Base-by-base conservation (phyloP, 2,329 filamentous ascomycete species). In the Penicillium sp. region DNA sequence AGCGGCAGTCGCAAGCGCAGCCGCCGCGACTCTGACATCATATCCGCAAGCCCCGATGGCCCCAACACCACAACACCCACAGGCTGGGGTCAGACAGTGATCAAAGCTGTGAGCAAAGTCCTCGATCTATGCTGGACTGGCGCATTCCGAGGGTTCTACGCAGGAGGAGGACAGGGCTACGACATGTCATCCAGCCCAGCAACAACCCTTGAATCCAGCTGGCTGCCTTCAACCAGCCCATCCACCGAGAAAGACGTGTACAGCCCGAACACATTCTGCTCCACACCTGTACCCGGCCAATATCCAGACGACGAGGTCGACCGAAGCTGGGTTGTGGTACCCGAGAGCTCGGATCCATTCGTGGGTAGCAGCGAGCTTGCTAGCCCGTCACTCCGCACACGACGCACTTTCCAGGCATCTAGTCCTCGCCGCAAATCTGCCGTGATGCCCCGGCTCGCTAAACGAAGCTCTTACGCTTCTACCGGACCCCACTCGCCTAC, bases 141-240 rank as follows among this genome's bases (percentile, higher is more conserved):
- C 25, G 84, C 89, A 0, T 95, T 97, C 68, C 83, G 84, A 53
- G 92, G 92, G 0, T 97, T 97, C 72, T 87, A 92, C 60, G 91
- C 92, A 13, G 93, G 92, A 8, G 91, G 89, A 3, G 93, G 92
- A 9, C 81, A 80, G 58, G 86, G 85, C 27, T 96, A 92, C 68
- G 78, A 82, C 7, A 76, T 90, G 64, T 71, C 79, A 27, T 58
- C 70, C 50, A 69, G 61, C 43, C 54, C 59, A 34, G 49, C 58
- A 50, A 49, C 59, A 29, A 60, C 59, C 9, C 57, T 67, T 5
- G 63, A 68, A 41, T 51, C 69, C 48, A 71, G 58, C 21, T 70
- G 72, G 70, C 66, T 72, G 34, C 62, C 72, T 23, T 50, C 66
- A 4, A 62, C 67, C 49, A 59, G 21, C 29, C 54, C 49, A 31